phyloP scores from a whole-genome alignment of 1,284 basidiomycete species.

The Leccinum angustisporum region DNA sequence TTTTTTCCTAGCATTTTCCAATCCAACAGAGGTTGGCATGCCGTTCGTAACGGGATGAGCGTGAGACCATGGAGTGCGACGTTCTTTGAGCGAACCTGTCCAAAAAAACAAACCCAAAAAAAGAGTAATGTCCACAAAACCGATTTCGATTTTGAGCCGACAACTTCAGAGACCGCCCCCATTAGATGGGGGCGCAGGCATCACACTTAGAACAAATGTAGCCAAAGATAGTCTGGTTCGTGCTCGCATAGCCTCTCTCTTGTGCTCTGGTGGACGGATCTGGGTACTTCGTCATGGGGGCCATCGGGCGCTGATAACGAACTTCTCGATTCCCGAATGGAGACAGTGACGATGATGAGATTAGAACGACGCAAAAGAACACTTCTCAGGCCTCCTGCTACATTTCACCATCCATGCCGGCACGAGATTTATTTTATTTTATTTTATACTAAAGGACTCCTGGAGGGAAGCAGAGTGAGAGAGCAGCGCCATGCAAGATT shows the following conservation, averaged over 20 bases:
- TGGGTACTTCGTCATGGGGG: neutral
- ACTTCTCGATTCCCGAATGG: neutral
- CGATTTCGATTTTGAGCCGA: neutral
- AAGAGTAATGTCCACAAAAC: neutral
- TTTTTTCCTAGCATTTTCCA: neutral
- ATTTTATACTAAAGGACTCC: neutral
- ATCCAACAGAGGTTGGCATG: neutral
- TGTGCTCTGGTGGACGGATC: neutral
- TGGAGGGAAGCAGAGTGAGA: neutral
- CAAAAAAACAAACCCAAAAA: neutral
- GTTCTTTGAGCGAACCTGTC: neutral
- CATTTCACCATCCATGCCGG: constrained; percentile 7
- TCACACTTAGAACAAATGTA: neutral
- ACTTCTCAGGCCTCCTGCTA: constrained; percentile 4
- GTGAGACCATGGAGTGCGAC: neutral
- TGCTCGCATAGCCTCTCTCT: constrained; percentile 12
- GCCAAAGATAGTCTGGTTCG: neutral
- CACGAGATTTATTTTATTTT: neutral
- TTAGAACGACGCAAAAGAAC: constrained; percentile 5
- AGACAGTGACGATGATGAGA: constrained; percentile 12
- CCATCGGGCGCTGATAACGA: constrained; percentile 7
- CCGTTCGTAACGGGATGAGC: neutral
- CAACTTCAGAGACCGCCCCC: neutral
- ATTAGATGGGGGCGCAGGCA: no score
- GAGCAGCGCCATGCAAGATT: constrained; percentile 6